Conservation (phyloP, 2,329 filamentous ascomycete genomes). For the Aciculosporium take region DNA sequence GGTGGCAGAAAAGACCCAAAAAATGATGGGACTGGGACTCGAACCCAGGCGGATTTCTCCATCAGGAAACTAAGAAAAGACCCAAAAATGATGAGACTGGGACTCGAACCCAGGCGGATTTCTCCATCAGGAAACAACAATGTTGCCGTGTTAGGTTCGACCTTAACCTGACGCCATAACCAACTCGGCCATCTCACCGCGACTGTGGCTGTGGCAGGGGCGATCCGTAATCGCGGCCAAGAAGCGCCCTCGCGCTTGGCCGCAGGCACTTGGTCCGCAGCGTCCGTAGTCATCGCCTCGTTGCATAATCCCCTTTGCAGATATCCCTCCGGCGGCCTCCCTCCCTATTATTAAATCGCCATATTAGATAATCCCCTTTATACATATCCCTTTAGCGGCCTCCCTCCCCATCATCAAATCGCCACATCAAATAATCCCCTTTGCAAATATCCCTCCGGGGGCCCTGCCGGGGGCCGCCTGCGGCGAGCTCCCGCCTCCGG, state of each 20-base stretch:
- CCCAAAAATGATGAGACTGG: not conserved
- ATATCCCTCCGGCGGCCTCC: no score
- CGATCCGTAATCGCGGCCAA: fast-evolving
- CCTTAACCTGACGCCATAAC: constrained; percentile 24
- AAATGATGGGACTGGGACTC: constrained; percentile 20
- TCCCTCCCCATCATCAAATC: no score
- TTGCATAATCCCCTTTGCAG: no score
- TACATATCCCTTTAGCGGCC: no score
- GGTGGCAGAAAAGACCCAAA: not conserved
- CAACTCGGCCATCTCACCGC: constrained; percentile 7
- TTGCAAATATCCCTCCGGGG: no score
- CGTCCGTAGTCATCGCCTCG: no score
- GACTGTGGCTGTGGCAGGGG: not conserved
- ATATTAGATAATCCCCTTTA: no score
- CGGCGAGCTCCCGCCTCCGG: no score
- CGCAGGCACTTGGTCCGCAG: not conserved
- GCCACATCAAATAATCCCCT: no score
- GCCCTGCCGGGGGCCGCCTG: no score
- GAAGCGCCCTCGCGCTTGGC: fast-evolving
- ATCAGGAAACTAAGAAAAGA: constrained; percentile 19
- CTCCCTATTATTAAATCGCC: no score
- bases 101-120: not conserved
- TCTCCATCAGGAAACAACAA: not conserved
- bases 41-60: constrained; percentile 23
- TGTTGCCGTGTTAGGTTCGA: constrained; percentile 11